Percentiles rank a stretch among this genome's conserved stretches.
Evolutionary conservation across 176 grass and related monocot species (phyloP).

Genomic region (Melocanna baccifera): DNA sequence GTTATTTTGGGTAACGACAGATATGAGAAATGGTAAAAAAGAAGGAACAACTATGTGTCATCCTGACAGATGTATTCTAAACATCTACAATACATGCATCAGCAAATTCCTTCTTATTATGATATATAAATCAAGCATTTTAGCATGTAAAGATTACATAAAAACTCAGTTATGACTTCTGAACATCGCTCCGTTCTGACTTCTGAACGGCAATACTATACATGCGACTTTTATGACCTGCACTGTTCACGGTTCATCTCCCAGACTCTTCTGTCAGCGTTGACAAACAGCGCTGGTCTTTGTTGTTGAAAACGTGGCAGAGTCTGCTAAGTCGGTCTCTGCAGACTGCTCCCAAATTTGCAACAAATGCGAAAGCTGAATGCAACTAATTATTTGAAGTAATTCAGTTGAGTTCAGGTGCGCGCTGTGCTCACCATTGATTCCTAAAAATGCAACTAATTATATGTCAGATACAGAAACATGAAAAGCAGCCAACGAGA

Average conservation of each 20-base stretch:
- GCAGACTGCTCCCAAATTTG: not conserved
- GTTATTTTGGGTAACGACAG: no score
- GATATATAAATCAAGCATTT: not conserved
- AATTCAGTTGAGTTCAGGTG: no score
- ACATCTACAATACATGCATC: no score
- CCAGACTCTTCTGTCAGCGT: not conserved
- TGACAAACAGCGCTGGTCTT: not conserved
- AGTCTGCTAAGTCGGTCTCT: not conserved
- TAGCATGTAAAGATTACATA: not conserved
- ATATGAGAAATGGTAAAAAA: no score
- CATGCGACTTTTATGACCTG: not conserved
- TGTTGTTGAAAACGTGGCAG: not conserved
- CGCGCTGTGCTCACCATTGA: no score
- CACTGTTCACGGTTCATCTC: not conserved
- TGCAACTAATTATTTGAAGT: no score
- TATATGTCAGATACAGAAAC: not conserved
- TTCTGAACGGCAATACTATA: not conserved
- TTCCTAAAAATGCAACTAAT: not conserved
- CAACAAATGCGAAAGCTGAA: not conserved
- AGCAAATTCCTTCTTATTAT: no score
- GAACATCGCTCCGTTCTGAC: not conserved
- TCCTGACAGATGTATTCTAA: no score
- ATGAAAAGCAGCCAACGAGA: no score
- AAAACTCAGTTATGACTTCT: no score
- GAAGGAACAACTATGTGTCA: no score